Conservation (phyloP, 177 flowering plant species). For the Vitis hybrid region DNA sequence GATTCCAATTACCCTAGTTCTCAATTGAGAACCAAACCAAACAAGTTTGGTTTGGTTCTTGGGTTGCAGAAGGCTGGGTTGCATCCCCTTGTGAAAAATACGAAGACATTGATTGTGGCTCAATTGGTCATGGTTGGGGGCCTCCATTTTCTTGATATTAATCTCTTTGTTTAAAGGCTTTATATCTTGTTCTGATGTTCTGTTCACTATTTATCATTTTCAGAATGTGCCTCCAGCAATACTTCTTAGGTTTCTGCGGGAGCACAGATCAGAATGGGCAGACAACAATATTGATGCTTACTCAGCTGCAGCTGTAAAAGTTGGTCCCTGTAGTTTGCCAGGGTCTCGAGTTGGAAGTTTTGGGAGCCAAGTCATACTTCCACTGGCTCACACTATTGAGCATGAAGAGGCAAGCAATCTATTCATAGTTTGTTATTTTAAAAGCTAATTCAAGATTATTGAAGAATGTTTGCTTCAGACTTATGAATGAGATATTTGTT, state of each 20-base stretch:
- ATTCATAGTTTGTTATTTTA: neutral
- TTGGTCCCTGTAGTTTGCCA: slow-evolving; percentile 73
- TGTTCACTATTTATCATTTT: slow-evolving; percentile 6
- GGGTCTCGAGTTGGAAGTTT: slow-evolving; percentile 72
- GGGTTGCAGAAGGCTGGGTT: no score
- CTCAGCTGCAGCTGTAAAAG: slow-evolving; percentile 83
- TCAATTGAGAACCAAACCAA: no score
- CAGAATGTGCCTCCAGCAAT: slow-evolving; percentile 98
- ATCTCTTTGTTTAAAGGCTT: neutral
- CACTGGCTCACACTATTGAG: slow-evolving; percentile 91
- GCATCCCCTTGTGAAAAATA: no score
- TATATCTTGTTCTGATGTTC: neutral
- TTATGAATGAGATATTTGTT: neutral
- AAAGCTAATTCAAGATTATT: neutral
- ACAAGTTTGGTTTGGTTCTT: no score
- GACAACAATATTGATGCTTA: slow-evolving; percentile 90
- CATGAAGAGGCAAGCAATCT: slow-evolving; percentile 76
- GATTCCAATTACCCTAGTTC: no score
- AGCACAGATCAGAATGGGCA: slow-evolving; percentile 99
- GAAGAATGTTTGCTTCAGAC: neutral
- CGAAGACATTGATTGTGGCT: no score
- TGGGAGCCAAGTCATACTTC: slow-evolving; percentile 91
- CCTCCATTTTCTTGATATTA: neutral
- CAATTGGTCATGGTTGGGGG: neutral
- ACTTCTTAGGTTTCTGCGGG: slow-evolving; percentile 85